These are phyloP conservation scores for Candida buenavistaensis DNA, from an alignment of 1,139 yeast genomes.

Conservation along the genomic window DNA sequence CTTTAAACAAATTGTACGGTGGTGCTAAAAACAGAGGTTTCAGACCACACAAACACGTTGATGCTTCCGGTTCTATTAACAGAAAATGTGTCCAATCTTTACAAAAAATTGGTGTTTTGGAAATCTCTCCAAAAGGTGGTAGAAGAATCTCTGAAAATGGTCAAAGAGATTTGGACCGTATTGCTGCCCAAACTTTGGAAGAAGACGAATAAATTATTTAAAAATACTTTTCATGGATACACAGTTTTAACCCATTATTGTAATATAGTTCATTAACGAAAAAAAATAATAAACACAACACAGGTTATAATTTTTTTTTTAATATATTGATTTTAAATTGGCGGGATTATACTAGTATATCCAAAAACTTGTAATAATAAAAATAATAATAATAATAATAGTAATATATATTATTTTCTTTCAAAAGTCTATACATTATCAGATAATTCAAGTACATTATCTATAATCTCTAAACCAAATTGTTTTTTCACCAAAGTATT, in stretches of 20 bases:
- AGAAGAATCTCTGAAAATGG: constrained; percentile 99
- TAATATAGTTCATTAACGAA: constrained; percentile 9
- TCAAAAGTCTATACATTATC: constrained; percentile 5
- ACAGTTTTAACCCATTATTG: too few species aligned
- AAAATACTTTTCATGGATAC: too few species aligned
- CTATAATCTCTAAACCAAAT: constrained; percentile 20
- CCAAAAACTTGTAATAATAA: not conserved
- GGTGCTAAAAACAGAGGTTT: constrained; percentile 99
- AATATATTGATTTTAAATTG: constrained; percentile 1
- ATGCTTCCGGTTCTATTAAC: constrained; percentile 99
- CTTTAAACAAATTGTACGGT: constrained; percentile 98
- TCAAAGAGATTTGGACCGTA: constrained; percentile 99
- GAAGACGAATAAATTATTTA: constrained; percentile 65
- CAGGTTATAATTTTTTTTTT: not conserved
- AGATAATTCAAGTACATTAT: constrained; percentile 12
- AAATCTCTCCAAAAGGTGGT: constrained; percentile 97
- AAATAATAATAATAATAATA: too few species aligned
- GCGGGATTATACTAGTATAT: constrained; percentile 4
- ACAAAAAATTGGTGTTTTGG: constrained; percentile 97
- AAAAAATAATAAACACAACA: constrained; percentile 2
- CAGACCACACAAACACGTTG: constrained; percentile 98
- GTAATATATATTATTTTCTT: too few species aligned
- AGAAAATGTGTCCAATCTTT: constrained; percentile 97
- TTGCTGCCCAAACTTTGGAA: constrained; percentile 98
- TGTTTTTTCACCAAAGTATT: constrained; percentile 25